phyloP scores from a whole-genome alignment of 139 green algal genomes.

The Chloropicon primus region DNA sequence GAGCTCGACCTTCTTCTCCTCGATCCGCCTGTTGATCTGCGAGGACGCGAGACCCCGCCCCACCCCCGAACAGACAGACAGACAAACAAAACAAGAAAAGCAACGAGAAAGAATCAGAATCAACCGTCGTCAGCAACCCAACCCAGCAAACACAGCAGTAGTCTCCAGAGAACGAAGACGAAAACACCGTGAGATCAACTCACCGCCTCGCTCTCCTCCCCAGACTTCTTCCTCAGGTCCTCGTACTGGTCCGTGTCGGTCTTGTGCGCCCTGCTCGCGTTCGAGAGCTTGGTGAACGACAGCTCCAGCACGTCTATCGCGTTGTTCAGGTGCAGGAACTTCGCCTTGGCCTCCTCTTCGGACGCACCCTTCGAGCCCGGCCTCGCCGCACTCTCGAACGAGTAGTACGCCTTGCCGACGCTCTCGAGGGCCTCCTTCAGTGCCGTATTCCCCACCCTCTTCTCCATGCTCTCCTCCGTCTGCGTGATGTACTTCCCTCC shows the following conservation, averaged over 20 bases:
- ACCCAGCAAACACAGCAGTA: too few species aligned
- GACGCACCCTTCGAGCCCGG: neutral
- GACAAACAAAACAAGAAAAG: too few species aligned
- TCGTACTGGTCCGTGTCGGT: neutral
- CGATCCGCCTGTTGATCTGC: neutral
- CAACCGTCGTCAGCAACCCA: too few species aligned
- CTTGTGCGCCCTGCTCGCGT: neutral
- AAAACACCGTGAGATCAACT: too few species aligned
- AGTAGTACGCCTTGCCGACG: neutral
- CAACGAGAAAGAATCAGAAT: too few species aligned
- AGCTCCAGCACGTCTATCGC: neutral
- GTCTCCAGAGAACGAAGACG: too few species aligned
- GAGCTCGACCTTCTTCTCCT: neutral
- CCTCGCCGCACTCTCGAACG: neutral
- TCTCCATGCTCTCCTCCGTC: neutral
- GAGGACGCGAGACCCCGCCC: too few species aligned
- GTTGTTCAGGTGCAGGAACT: neutral
- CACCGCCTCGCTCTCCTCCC: neutral
- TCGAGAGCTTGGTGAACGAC: neutral
- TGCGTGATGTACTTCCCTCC: too few species aligned
- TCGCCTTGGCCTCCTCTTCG: neutral
- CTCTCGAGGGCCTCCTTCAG: neutral
- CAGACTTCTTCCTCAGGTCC: neutral
- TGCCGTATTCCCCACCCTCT: neutral
- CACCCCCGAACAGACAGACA: too few species aligned